Evolutionary conservation across 805 yeast species (phyloP).

Genomic region (Blastobotrys terrestris): DNA sequence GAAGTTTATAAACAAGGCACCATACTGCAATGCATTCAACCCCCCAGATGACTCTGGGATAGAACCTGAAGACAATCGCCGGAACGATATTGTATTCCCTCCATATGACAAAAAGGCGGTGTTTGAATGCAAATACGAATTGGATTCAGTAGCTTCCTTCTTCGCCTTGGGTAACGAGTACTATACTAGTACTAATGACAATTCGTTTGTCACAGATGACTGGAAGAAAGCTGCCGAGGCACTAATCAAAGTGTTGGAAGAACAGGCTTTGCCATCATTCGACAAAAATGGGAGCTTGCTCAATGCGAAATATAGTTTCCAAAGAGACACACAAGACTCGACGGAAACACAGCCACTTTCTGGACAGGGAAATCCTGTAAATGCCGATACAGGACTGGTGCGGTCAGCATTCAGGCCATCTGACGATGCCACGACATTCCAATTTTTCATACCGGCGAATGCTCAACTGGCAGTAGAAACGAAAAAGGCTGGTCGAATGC

Average conservation of each 20-base stretch:
- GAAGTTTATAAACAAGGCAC: slow-evolving; percentile 50
- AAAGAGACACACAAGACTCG: slow-evolving; percentile 66
- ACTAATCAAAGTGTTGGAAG: slow-evolving; percentile 45
- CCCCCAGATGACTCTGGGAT: slow-evolving; percentile 53
- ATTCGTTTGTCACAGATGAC: slow-evolving; percentile 36
- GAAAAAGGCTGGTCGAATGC: slow-evolving; percentile 28
- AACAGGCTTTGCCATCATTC: slow-evolving; percentile 56
- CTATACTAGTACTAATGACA: slow-evolving; percentile 28
- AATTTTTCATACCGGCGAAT: slow-evolving; percentile 80
- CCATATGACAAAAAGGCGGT: slow-evolving; percentile 62
- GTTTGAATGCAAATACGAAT: slow-evolving; percentile 85
- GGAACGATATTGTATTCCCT: slow-evolving; percentile 60
- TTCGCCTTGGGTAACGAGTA: slow-evolving; percentile 70
- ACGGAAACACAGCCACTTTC: slow-evolving; percentile 73
- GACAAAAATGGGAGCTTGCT: slow-evolving; percentile 39
- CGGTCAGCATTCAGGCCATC: slow-evolving; percentile 84
- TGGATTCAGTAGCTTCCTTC: slow-evolving; percentile 81
- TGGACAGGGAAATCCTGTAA: slow-evolving; percentile 83
- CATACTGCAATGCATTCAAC: slow-evolving; percentile 89
- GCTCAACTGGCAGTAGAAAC: slow-evolving; percentile 68
- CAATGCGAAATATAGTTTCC: slow-evolving; percentile 57
- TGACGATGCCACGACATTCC: slow-evolving; percentile 78
- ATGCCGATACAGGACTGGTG: slow-evolving; percentile 60
- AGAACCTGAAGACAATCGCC: slow-evolving; percentile 35
- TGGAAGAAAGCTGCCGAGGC: slow-evolving; percentile 59